Evolutionary conservation across 1,284 basidiomycete genomes (phyloP), one percentile per base, ranked within the genome.

Genomic region (Fomitopsis pinicola): DNA sequence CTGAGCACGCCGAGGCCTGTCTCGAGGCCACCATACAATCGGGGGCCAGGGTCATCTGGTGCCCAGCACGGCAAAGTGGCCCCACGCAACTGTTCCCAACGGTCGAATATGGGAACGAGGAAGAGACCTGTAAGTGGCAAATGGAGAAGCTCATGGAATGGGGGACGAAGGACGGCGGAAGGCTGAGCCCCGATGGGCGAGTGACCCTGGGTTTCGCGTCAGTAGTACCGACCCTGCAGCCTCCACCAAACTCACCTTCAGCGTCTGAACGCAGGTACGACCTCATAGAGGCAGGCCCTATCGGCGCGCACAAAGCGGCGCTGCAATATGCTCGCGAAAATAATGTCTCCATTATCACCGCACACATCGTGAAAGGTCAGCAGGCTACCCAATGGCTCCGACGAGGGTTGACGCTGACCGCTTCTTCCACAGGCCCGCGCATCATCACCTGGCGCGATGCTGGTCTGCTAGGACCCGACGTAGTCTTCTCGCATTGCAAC

Each of bases 401-500:
- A 58, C 12, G 22, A 28, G 36, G 7, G 35, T 22, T 44, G 28
- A 42, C 26, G 10, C 33, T 56, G 36, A 58, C 50, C n/a, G 48
- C 38, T 14, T 10, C 19, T 40, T 22, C 9, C 33, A 14, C 46
- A 68, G 67, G 64, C 26, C 67, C 68, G 33, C 62, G 61, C 8
- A 73, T 73, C 55, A 61, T 68, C 12, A 59, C 59, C 5, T 72
- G 68, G 66, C 64, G 66, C 19, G 69, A 72, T 19, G 68, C 62
- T 3, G 69, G 70, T 14, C 58, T 73, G 5, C 67, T 76, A 9
- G 70, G 70, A 33, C 68, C 70, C 7, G 71, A 75, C 59, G 66
- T 75, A 45, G 65, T 76, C 10, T 70, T 76, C 63, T 72, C 74
- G 52, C 75, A 76, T 64, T 71, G 71, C 65, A 75, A 71, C 61